phyloP scores from a whole-genome alignment of 306 rosid species.

The Prunus salicina region DNA sequence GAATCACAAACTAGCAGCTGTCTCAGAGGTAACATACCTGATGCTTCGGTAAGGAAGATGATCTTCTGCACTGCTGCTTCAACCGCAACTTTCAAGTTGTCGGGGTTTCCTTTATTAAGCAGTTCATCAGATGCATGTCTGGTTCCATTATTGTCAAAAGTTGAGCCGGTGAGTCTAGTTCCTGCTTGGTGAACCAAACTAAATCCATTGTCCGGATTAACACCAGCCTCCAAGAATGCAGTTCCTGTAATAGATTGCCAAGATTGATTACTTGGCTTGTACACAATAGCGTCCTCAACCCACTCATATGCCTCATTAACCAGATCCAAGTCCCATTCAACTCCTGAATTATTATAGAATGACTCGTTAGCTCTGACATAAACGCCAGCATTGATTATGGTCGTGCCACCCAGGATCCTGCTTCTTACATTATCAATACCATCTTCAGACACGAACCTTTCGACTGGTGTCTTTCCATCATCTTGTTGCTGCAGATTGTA shows the following conservation, averaged over 20 bases:
- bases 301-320: slow-evolving; percentile 28
- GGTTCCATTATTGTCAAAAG: too few relatives aligned
- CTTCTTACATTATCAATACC: too few relatives aligned
- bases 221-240: slow-evolving; percentile 6
- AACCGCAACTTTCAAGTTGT: slow-evolving; percentile 15
- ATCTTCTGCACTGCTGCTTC: slow-evolving; percentile 14
- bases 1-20: too few relatives aligned
- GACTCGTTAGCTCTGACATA: slow-evolving; percentile 9
- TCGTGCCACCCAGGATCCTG: too few relatives aligned
- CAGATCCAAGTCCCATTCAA: slow-evolving; percentile 15
- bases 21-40: not conserved
- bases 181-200: slow-evolving; percentile 12
- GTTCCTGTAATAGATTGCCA: slow-evolving; percentile 7
- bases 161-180: not conserved
- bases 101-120: not conserved
- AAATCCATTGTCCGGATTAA: slow-evolving; percentile 15
- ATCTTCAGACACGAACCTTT: too few relatives aligned
- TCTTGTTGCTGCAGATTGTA: too few relatives aligned
- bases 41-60: slow-evolving; percentile 4
- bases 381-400: too few relatives aligned
- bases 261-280: not conserved
- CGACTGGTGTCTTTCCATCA: too few relatives aligned
- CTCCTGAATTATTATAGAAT: slow-evolving; percentile 1
- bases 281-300: slow-evolving; percentile 26
- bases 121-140: too few relatives aligned